Conservation (phyloP, 371 early-diverging fungal species). For the Amoeboradix gromovi region DNA sequence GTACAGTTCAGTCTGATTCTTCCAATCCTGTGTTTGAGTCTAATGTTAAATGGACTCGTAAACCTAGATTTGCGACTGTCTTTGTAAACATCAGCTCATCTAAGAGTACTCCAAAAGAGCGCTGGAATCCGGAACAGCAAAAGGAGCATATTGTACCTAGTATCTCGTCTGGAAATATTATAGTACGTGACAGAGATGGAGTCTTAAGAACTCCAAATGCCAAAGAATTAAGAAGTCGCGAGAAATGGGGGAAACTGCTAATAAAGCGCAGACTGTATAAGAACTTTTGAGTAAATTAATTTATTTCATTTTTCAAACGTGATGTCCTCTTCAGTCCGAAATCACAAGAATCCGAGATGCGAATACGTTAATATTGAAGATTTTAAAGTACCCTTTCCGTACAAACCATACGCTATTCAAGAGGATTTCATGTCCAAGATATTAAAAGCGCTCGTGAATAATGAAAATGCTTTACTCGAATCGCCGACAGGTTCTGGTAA, state of each 20-base stretch:
- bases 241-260: background rate
- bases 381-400: slow-evolving; percentile 1
- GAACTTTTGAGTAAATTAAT: background rate
- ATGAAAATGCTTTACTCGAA: slow-evolving; percentile 10
- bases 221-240: background rate
- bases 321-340: too few species aligned
- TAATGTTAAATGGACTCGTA: background rate
- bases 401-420: slow-evolving; percentile 1
- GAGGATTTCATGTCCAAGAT: slow-evolving; percentile 1
- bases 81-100: background rate
- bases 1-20: background rate
- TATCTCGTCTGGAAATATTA: background rate
- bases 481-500: slow-evolving; percentile 24
- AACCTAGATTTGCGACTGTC: background rate
- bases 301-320: too few species aligned
- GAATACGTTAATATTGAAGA: background rate
- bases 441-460: background rate
- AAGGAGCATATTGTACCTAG: background rate
- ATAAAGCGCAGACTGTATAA: background rate
- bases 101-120: background rate
- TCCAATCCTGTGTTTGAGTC: background rate
- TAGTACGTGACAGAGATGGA: background rate
- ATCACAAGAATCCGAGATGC: too few species aligned
- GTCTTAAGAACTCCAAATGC: background rate
- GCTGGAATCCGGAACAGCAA: background rate